Evolutionary conservation across 129 eudicot genomes (phyloP).

Genomic region (Saposhnikovia divaricata): DNA sequence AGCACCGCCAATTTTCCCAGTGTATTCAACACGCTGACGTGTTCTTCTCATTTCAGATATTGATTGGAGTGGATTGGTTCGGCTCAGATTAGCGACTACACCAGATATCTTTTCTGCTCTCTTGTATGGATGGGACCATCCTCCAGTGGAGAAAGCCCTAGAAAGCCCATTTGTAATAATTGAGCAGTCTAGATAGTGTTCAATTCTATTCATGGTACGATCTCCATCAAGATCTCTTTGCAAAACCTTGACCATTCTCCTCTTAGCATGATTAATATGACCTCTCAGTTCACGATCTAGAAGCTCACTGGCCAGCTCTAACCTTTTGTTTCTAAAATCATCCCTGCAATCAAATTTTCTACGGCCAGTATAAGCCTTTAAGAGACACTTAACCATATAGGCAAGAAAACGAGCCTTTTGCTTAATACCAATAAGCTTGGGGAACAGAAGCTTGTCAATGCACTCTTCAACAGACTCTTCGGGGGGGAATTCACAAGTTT

Average conservation of each 20-base stretch:
- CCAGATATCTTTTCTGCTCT: constrained; percentile 67
- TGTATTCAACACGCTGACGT: constrained; percentile 60
- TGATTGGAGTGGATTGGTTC: constrained; percentile 81
- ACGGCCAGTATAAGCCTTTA: constrained; percentile 58
- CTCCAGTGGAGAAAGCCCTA: constrained; percentile 89
- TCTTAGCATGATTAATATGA: constrained; percentile 54
- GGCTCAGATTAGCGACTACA: constrained; percentile 71
- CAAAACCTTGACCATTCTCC: constrained; percentile 56
- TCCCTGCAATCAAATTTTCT: constrained; percentile 73
- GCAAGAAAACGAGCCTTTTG: constrained; percentile 71
- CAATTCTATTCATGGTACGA: constrained; percentile 22
- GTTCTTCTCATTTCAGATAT: constrained; percentile 79
- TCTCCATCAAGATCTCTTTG: constrained; percentile 65
- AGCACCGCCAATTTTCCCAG: constrained; percentile 87
- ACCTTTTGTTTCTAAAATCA: constrained; percentile 78
- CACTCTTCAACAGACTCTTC: constrained; percentile 48
- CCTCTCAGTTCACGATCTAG: constrained; percentile 65
- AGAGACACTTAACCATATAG: constrained; percentile 81
- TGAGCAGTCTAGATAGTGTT: constrained; percentile 77
- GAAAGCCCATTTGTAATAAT: constrained; percentile 78
- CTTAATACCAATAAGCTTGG: constrained; percentile 41
- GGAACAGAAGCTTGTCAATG: constrained; percentile 42
- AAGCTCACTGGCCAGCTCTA: constrained; percentile 80
- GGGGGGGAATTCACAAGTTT: constrained; percentile 60
- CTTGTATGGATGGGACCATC: constrained; percentile 77